These are phyloP conservation scores for Eragrostis tef DNA, from an alignment of 202 grass and related monocot species.

Conservation along the genomic window DNA sequence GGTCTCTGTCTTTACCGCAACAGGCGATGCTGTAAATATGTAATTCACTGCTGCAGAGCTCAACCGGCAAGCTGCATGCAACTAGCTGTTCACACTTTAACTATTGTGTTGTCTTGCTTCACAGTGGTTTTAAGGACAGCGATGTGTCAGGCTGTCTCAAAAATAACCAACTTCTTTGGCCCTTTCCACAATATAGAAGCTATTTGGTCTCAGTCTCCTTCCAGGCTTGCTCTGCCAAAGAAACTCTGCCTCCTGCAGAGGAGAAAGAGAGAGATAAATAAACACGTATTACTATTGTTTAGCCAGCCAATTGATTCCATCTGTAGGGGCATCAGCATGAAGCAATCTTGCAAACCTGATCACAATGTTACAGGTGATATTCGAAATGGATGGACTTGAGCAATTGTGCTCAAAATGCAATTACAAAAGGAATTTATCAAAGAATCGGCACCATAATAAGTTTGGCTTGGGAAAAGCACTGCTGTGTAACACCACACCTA, in stretches of 20 bases:
- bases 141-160: conserved; percentile 48
- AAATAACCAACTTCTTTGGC: conserved; percentile 62
- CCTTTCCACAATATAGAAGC: conserved; percentile 57
- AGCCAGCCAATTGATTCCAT: conserved; percentile 22
- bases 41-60: conserved; percentile 33
- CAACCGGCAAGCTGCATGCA: conserved; percentile 33
- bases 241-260: conserved; percentile 18
- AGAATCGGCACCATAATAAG: background rate
- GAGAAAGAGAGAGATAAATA: conserved; percentile 23
- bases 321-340: conserved; percentile 5
- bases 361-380: background rate
- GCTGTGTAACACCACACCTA: background rate
- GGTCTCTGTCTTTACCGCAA: background rate
- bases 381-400: conserved; percentile 36
- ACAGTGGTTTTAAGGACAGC: conserved; percentile 51
- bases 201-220: conserved; percentile 42
- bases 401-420: background rate
- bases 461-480: background rate
- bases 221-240: conserved; percentile 36
- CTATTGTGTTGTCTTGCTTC: conserved; percentile 41
- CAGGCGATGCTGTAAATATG: conserved; percentile 17
- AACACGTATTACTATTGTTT: conserved; percentile 14
- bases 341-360: conserved; percentile 30
- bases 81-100: conserved; percentile 37
- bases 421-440: conserved; percentile 7